Base-by-base conservation (phyloP, 2,329 filamentous ascomycete genomes). In the Diaporthe amygdali region DNA sequence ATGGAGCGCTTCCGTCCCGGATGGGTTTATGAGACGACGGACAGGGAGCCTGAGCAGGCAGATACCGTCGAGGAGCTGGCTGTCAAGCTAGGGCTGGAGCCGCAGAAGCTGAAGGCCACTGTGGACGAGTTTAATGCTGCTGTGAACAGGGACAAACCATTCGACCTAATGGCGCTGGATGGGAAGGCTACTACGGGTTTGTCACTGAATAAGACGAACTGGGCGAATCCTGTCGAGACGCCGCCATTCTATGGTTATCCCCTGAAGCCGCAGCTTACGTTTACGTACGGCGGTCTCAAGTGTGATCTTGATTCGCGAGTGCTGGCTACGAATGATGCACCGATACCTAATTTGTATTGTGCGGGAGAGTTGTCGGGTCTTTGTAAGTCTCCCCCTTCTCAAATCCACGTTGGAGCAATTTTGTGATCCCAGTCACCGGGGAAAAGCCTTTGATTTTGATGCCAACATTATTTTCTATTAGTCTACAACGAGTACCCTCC, bases 201-300 rank as follows among this genome's bases (percentile, higher is more conserved):
- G 20, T 55, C 25, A 39, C 49, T 51, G 1, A 68, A 68, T 12
- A 55, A 68, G 34, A 68, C 66, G 6, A 52, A 68, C 12, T 68
- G 66, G 66, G 66, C 66, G 1, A 49, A 27, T 22, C 52, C 52
- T 5, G 61, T 59, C 8, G 52, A 32, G 12, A 49, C 39, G n/a
- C n/a, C 52, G 20, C 52, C 66, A 10, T 59, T 49, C 22, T 59
- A 59, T 10, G 52, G 41, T 10, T 59, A 47, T 32, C 66, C 52
- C 2, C 14, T 59, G 14, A 59, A 59, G 25, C 51, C 66, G 3
- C 66, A 59, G 41, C 52, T 68, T 4, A 68, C 52, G 14, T 68
- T 68, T n/a, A 59, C 66, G 12, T 68, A 68, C 20, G 52, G 52
- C 14, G 52, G 66, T 25, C 25, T 68, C 34, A 59, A 68, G 52